Base-by-base conservation (phyloP, 1,139 yeast species). In the Taphrina deformans region DNA sequence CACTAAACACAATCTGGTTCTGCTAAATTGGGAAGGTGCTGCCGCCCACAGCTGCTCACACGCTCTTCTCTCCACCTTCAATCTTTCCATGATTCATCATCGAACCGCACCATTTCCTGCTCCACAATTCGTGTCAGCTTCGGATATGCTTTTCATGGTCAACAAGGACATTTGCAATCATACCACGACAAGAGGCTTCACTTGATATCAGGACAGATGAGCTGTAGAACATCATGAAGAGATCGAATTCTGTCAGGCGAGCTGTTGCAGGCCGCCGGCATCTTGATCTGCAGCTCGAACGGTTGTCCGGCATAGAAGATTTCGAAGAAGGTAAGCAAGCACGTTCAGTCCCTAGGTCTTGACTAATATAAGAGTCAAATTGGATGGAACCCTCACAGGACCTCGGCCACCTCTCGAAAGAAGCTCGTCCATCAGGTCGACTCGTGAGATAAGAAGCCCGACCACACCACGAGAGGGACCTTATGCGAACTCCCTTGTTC, bases 241-340 rank as follows among this genome's bases (percentile, higher is more conserved):
- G 31, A 26, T 9, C 56, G 3, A 48, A 40, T 29, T 59, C 63
- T 2, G 29, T 40, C 1, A 35, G 56, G 12, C 18, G 46, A 2
- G 35, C 50, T 18, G 56, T 29, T 10, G 29, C 41, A 5, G 53
- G 16, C 16, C 40, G 63, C n/a, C 55, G 56, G 18, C 27, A 29
- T 7, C 23, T 33, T 2, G 62, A 45, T 16, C 33, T 16, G 21
- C 33, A 29, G 23, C 23, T 48, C 35, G 55, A 38, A 16, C 29
- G 38, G 3, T 14, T 40, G 2, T 26, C 50, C 16, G 48, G 40
- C 12, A 18, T 38, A 6, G 53, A 59, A 5, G 56, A 59, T 16
- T 59, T 59, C 18, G 63, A 59, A 27, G 63, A 59, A 27, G 63
- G 55, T 40, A 40, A 27, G n/a, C n/a, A n/a, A n/a, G n/a, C n/a